Conservation (phyloP, 2,329 filamentous ascomycete species). For the Aquanectria penicillioides region DNA sequence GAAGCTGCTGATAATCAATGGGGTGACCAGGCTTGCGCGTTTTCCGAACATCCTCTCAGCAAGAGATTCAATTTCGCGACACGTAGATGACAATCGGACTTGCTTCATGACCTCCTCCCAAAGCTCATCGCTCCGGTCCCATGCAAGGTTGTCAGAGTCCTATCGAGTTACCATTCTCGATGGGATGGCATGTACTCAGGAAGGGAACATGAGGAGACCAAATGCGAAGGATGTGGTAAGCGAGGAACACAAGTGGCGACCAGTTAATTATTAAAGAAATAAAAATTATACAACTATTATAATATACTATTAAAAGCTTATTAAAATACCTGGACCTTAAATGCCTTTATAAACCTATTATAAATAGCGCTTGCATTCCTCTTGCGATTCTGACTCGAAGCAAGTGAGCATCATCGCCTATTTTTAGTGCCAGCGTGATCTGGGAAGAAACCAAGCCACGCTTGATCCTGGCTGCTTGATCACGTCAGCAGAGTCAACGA, state of each 20-base stretch:
- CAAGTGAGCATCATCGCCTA: too few relatives aligned
- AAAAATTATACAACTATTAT: too few relatives aligned
- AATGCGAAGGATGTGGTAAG: neutral
- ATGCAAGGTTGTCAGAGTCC: constrained; percentile 44
- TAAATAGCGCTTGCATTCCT: too few relatives aligned
- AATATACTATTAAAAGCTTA: too few relatives aligned
- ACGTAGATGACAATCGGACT: constrained; percentile 27
- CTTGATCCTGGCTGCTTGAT: too few relatives aligned
- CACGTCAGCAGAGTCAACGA: too few relatives aligned
- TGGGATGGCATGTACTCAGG: neutral
- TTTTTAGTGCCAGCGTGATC: too few relatives aligned
- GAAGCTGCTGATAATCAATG: constrained; percentile 41
- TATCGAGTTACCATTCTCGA: constrained; percentile 37
- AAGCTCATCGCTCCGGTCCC: constrained; percentile 42
- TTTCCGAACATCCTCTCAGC: constrained; percentile 28
- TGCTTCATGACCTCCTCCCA: constrained; percentile 39
- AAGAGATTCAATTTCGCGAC: constrained; percentile 34
- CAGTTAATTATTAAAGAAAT: too few relatives aligned
- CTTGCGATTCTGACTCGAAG: too few relatives aligned
- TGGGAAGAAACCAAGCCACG: too few relatives aligned
- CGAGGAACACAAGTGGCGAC: neutral
- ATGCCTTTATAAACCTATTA: too few relatives aligned
- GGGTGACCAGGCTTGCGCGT: constrained; percentile 28
- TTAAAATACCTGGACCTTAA: too few relatives aligned
- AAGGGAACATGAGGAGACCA: neutral